Evolutionary conservation across 2,329 filamentous ascomycete genomes (phyloP).

Genomic region (Camptophora hylomeconis): DNA sequence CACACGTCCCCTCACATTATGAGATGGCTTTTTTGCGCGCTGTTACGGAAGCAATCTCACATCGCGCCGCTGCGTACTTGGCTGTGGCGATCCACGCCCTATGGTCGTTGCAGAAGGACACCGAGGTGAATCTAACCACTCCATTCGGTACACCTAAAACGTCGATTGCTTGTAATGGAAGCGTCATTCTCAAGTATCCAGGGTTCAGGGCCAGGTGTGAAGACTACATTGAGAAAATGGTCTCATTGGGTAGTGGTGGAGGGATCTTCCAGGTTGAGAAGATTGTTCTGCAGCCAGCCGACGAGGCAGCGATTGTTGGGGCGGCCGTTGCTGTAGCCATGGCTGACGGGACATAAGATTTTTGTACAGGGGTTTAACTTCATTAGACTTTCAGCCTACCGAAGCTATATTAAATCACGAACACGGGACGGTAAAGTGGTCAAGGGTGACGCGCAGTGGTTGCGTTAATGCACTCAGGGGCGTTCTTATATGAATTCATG

Average conservation of each 20-base stretch:
- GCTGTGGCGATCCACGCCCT: conserved; percentile 50
- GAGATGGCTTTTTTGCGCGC: conserved; percentile 44
- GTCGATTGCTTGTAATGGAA: conserved; percentile 39
- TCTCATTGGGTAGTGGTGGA: conserved; percentile 18
- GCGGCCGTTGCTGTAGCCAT: conserved; percentile 36
- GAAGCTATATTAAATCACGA: too few species aligned
- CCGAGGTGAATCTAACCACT: conserved; percentile 26
- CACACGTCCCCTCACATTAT: conserved; percentile 29
- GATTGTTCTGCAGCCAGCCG: conserved; percentile 28
- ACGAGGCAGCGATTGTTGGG: conserved; percentile 32
- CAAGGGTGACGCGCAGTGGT: too few species aligned
- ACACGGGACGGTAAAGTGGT: too few species aligned
- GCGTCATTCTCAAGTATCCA: conserved; percentile 39
- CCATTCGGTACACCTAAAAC: conserved; percentile 18
- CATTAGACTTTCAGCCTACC: too few species aligned
- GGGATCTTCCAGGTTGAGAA: conserved; percentile 11
- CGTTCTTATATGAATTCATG: too few species aligned
- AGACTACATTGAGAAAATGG: conserved; percentile 28
- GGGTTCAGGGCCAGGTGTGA: conserved; percentile 33
- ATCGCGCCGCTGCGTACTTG: conserved; percentile 48
- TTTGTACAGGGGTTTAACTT: too few species aligned
- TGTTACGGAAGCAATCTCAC: conserved; percentile 40
- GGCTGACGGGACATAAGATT: too few species aligned
- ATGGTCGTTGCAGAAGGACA: conserved; percentile 41
- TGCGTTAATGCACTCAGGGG: too few species aligned